These are phyloP conservation scores for Oidiodendron maius DNA, from an alignment of 495 filamentous ascomycete species.

Conservation along the genomic window DNA sequence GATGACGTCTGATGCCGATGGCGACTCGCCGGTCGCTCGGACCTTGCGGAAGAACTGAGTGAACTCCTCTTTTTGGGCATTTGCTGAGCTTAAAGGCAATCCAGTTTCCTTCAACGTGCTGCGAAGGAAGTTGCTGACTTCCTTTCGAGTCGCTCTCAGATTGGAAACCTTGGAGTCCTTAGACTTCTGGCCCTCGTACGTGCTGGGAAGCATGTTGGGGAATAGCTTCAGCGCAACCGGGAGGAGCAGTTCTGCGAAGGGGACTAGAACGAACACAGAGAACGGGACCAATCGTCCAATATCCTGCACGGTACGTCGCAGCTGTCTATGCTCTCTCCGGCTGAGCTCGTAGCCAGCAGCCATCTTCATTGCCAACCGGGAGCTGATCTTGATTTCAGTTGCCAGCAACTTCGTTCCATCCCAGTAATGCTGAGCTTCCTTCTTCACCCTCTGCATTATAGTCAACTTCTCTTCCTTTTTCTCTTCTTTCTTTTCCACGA, in stretches of 20 bases:
- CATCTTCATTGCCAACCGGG: conserved; percentile 90
- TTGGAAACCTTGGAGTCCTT: conserved; percentile 82
- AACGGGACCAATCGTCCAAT: conserved; percentile 90
- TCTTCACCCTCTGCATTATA: conserved; percentile 85
- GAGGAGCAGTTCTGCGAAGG: conserved; percentile 92
- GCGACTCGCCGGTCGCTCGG: conserved; percentile 82
- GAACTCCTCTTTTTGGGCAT: conserved; percentile 90
- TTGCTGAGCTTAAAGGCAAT: conserved; percentile 77
- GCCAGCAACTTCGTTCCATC: conserved; percentile 98
- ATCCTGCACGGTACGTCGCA: conserved; percentile 90
- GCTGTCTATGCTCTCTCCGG: conserved; percentile 84
- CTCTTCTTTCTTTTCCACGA: conserved; percentile 59
- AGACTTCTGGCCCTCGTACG: conserved; percentile 86
- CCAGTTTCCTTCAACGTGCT: conserved; percentile 90
- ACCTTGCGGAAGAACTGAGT: conserved; percentile 97
- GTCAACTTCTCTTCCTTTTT: conserved; percentile 83
- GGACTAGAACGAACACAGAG: conserved; percentile 93
- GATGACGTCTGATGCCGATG: conserved; percentile 86
- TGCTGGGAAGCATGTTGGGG: conserved; percentile 94
- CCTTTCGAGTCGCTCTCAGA: conserved; percentile 81
- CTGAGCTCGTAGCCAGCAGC: conserved; percentile 95
- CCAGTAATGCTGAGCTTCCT: conserved; percentile 92
- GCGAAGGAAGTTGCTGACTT: conserved; percentile 87
- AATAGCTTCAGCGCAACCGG: conserved; percentile 90
- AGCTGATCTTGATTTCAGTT: conserved; percentile 88